Evolutionary conservation across 2,329 filamentous ascomycete genomes (phyloP).

Genomic region (Ophiostoma ulmi): DNA sequence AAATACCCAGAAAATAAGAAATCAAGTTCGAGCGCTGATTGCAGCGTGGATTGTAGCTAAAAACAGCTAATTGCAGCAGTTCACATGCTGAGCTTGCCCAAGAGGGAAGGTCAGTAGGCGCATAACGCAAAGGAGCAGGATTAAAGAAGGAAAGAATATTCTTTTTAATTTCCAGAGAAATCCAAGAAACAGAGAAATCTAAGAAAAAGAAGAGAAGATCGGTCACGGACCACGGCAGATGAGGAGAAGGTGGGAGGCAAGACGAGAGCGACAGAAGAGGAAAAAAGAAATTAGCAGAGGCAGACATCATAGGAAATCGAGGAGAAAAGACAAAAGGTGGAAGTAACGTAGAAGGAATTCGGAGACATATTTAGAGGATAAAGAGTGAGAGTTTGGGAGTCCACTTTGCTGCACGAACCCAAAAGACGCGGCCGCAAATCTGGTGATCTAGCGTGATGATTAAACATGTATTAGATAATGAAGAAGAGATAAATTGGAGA

Average conservation of each 20-base stretch:
- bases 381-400: not conserved
- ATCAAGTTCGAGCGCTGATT: not conserved
- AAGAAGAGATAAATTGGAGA: not conserved
- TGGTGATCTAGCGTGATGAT: constrained; percentile 11
- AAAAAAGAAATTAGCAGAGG: not conserved
- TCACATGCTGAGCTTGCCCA: constrained; percentile 7
- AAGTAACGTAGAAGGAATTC: not conserved
- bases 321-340: not conserved
- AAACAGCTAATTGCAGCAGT: constrained; percentile 10
- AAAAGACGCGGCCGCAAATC: constrained; percentile 4
- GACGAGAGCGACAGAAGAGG: not conserved
- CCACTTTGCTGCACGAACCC: not conserved
- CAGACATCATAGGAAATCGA: not conserved
- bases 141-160: not conserved
- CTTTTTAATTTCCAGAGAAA: too few relatives aligned
- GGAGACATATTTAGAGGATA: not conserved
- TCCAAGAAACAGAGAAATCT: too few relatives aligned
- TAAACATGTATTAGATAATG: not conserved
- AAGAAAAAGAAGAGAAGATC: too few relatives aligned
- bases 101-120: constrained; percentile 8
- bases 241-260: not conserved
- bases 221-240: constrained; percentile 7
- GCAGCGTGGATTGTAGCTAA: constrained; percentile 6
- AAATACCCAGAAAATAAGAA: too few relatives aligned
- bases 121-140: not conserved